phyloP scores from a whole-genome alignment of 441 rosid genomes.

The Heliophila coronopifolia region DNA sequence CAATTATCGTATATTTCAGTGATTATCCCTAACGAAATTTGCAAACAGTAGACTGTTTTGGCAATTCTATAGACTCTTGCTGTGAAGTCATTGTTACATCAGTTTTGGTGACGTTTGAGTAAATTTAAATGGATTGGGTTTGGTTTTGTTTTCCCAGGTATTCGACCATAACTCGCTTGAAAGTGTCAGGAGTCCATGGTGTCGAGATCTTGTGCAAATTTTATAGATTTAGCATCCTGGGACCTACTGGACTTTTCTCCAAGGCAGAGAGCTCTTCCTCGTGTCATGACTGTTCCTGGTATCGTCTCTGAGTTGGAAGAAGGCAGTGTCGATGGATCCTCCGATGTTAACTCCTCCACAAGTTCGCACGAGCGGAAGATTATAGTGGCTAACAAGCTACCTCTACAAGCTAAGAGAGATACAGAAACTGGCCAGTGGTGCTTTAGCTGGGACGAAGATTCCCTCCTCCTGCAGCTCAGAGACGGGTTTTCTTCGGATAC shows the following conservation, averaged over 20 bases:
- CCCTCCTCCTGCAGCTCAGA: conserved; percentile 52
- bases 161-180: neutral
- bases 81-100: conserved; percentile 7
- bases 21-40: too few species aligned
- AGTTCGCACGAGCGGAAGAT: conserved; percentile 40
- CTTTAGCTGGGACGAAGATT: conserved; percentile 62
- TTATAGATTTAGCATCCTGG: conserved; percentile 60
- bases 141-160: neutral
- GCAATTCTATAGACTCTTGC: neutral
- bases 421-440: conserved; percentile 44
- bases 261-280: conserved; percentile 47
- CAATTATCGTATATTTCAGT: too few species aligned
- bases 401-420: conserved; percentile 51
- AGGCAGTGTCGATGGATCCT: conserved; percentile 27
- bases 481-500: conserved; percentile 51
- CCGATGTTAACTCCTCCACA: conserved; percentile 29
- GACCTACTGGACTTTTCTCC: conserved; percentile 45
- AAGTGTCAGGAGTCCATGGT: conserved; percentile 37
- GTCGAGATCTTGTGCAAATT: conserved; percentile 59
- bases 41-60: too few species aligned
- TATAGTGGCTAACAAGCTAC: conserved; percentile 64
- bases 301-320: conserved; percentile 41
- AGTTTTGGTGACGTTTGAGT: conserved; percentile 1
- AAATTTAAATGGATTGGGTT: neutral
- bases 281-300: conserved; percentile 55